Base-by-base conservation (phyloP, 805 yeast genomes). In the Lipomyces chichibuensis region DNA sequence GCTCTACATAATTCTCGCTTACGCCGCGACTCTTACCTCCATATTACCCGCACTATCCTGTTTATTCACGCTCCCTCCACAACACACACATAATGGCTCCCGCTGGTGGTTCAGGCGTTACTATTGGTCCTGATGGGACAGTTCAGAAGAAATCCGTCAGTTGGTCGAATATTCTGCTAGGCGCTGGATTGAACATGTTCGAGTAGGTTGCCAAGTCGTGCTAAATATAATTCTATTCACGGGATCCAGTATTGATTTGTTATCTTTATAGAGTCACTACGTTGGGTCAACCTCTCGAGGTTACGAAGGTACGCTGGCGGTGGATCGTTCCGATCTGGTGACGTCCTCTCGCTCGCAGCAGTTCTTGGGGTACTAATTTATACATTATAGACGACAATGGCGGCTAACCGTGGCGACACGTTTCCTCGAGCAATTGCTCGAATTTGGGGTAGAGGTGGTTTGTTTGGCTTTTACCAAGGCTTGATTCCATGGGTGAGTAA, bases 231-330 rank as follows among this genome's bases (percentile, higher is more conserved):
- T 14, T 29, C 20, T 23, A n/a, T 53, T 27, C 27, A 52, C 39
- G 9, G 37, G 8, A 5, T 46, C 14, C 55, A 23, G n/a, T 54
- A 11, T 14, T 51, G 29, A 5, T 25, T 27, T 49, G 32, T 7
- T 25, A 17, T 54, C 13, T 29, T 49, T 32, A 25, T 62, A 77
- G 79, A 79, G 98, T 88, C 63, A 90, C 98, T 69, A 89, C 98
- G 13, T 83, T 95, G 73, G 99, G 99, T 64, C 99, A 95, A 80
- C 99, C 99, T 13, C 82, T 95, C 69, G 99, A 95, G 81, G 99
- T 95, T 62, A 83, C 87, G 76, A 95, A 74, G 76, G 75, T 73
- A 59, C 9, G 72, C 11, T 8, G 17, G 17, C 33, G 27, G 33
- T 9, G n/a, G 55, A 52, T 37, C 14, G 3, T 11, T 11, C 17